phyloP scores from a whole-genome alignment of 306 rosid species.

The apple (Malus domestica) region ASM211411v1 NC_041792.1:24258907-24259406 shows the following conservation, averaged over 20 bases:
- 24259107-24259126: not conserved
- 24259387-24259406: not conserved
- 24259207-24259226: not conserved
- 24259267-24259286: not conserved
- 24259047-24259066: too few species aligned
- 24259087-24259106: too few species aligned
- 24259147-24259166: not conserved
- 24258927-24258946: too few species aligned
- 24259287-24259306: slow-evolving; percentile 3
- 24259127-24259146: not conserved
- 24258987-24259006: too few species aligned
- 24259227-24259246: not conserved
- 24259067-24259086: too few species aligned
- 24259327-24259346: not conserved
- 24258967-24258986: too few species aligned
- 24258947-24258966: too few species aligned
- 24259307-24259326: not conserved
- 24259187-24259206: not conserved
- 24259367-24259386: not conserved
- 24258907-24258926: too few species aligned
- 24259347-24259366: not conserved
- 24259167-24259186: not conserved
- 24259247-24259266: not conserved
- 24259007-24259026: too few species aligned
- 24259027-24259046: too few species aligned